Evolutionary conservation across 139 green algal species (phyloP).

Genomic region (Chlorella sp.): DNA sequence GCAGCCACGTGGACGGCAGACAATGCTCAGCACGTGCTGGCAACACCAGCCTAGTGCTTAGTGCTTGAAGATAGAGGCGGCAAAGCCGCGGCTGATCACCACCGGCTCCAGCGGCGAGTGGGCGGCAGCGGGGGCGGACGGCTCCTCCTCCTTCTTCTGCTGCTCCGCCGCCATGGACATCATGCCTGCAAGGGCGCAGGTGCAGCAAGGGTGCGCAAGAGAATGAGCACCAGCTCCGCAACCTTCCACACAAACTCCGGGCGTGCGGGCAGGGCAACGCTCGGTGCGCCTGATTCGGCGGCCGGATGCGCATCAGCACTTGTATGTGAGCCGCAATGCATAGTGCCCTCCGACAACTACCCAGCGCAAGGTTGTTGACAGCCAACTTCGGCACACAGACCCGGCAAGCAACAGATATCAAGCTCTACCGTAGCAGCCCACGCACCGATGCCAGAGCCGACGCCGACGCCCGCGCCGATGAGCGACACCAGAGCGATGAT

Average conservation of each 20-base stretch:
- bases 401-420: neutral
- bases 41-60: neutral
- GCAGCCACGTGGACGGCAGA: no score
- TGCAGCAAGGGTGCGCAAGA: neutral
- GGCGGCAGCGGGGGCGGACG: neutral
- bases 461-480: slow-evolving; percentile 61
- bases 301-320: neutral
- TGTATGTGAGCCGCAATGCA: no score
- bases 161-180: slow-evolving; percentile 44
- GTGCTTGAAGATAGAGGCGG: slow-evolving; percentile 16
- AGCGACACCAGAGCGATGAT: slow-evolving; percentile 56
- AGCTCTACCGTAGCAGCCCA: no score
- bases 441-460: slow-evolving; percentile 48
- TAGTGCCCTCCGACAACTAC: no score
- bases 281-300: neutral
- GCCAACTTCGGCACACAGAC: neutral
- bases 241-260: no score
- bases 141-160: slow-evolving; percentile 52
- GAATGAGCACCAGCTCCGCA: neutral
- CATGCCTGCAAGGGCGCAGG: slow-evolving; percentile 42
- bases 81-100: slow-evolving; percentile 8
- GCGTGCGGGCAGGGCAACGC: neutral
- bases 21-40: no score
- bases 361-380: no score
- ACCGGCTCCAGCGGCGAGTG: slow-evolving; percentile 1